A percentile compares a stretch with the other conserved stretches of the same genome.
Conservation (phyloP, 1,139 yeast genomes). For the Candida smagusa region DNA sequence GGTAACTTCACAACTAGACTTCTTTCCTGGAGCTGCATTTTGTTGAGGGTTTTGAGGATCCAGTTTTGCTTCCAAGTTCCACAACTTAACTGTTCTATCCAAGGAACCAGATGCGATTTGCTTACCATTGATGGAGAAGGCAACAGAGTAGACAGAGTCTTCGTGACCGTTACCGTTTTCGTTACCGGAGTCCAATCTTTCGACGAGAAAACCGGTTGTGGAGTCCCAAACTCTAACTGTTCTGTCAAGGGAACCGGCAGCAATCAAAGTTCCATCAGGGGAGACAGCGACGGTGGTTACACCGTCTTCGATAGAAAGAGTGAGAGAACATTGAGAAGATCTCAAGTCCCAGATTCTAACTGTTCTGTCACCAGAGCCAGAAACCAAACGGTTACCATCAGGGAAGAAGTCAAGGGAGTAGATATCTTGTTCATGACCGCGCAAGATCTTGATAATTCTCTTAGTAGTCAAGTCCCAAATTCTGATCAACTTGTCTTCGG, state of each 20-base stretch:
- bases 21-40: conserved; percentile 29
- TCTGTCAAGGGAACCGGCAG: conserved; percentile 95
- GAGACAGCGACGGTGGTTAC: conserved; percentile 97
- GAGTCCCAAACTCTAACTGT: conserved; percentile 98
- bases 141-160: conserved; percentile 94
- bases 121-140: conserved; percentile 87
- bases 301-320: conserved; percentile 92
- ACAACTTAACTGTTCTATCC: conserved; percentile 92
- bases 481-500: conserved; percentile 94
- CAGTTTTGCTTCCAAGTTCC: conserved; percentile 76
- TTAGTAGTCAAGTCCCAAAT: conserved; percentile 93
- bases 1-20: conserved; percentile 81
- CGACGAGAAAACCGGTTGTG: conserved; percentile 87
- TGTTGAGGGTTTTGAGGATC: conserved; percentile 41
- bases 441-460: conserved; percentile 80
- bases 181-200: conserved; percentile 86
- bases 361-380: conserved; percentile 96
- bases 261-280: conserved; percentile 90
- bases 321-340: conserved; percentile 85
- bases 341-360: conserved; percentile 97
- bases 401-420: conserved; percentile 95
- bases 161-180: conserved; percentile 91
- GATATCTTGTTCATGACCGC: conserved; percentile 97
- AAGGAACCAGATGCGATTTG: conserved; percentile 94
- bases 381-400: conserved; percentile 88